phyloP scores from a whole-genome alignment of 2,329 filamentous ascomycete species.

The Diaporthe velutina region DNA sequence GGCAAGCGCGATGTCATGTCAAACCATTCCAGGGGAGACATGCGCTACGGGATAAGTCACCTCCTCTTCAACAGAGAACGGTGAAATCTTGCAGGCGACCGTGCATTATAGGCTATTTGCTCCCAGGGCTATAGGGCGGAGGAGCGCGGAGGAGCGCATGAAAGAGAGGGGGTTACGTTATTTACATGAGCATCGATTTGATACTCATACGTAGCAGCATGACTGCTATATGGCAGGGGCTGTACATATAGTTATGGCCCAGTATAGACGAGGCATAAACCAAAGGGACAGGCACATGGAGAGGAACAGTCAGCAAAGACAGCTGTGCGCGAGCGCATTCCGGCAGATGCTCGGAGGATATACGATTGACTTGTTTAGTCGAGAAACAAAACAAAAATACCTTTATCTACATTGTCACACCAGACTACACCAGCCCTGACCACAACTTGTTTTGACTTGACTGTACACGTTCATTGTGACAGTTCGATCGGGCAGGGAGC shows the following conservation, averaged over 20 bases:
- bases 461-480: not conserved
- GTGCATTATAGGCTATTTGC: not conserved
- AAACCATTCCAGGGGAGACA: not conserved
- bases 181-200: not conserved
- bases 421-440: not conserved
- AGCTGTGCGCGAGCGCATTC: constrained; percentile 14
- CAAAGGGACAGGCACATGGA: not conserved
- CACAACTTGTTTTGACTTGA: not conserved
- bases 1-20: not conserved
- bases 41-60: not conserved
- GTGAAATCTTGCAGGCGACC: not conserved
- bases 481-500: not conserved
- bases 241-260: not conserved
- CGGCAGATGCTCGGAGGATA: not conserved
- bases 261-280: constrained; percentile 7
- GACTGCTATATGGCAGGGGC: constrained; percentile 14
- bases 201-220: not conserved
- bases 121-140: too few species aligned
- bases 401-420: not conserved
- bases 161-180: not conserved
- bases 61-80: constrained; percentile 8
- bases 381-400: constrained; percentile 14
- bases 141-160: not conserved
- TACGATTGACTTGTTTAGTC: not conserved
- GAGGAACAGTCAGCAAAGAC: not conserved